These are phyloP conservation scores for Monosporascus sp. DNA, from an alignment of 2,329 filamentous ascomycete species.

Conservation along the genomic window DNA sequence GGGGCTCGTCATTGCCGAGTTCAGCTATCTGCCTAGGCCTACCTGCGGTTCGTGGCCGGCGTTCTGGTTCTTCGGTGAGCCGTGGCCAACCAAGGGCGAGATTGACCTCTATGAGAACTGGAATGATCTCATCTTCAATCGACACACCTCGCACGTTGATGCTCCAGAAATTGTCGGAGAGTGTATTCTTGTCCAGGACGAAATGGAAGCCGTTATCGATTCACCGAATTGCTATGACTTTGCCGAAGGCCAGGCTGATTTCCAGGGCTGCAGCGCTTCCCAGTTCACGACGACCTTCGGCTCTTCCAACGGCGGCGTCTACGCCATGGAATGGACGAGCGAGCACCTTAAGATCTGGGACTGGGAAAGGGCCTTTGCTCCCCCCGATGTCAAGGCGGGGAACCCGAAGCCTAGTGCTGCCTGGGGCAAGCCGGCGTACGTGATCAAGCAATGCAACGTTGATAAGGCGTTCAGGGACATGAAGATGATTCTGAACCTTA, in stretches of 20 bases:
- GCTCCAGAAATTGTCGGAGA: constrained; percentile 22
- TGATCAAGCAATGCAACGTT: constrained; percentile 20
- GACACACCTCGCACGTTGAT: constrained; percentile 54
- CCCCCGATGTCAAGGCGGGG: constrained; percentile 49
- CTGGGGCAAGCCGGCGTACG: constrained; percentile 23
- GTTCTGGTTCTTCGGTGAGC: constrained; percentile 48
- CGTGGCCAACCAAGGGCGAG: constrained; percentile 59
- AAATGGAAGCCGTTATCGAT: constrained; percentile 26
- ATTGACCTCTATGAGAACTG: constrained; percentile 65
- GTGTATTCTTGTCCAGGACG: constrained; percentile 28
- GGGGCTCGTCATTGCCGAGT: constrained; percentile 64
- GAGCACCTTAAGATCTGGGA: constrained; percentile 59
- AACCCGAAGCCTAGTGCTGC: constrained; percentile 16
- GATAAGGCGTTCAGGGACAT: constrained; percentile 23
- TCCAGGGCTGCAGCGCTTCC: constrained; percentile 36
- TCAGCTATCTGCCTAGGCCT: constrained; percentile 61
- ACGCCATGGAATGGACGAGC: constrained; percentile 57
- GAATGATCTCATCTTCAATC: constrained; percentile 49
- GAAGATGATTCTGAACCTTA: constrained; percentile 22
- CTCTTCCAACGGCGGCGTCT: constrained; percentile 33
- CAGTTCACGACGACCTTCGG: constrained; percentile 36
- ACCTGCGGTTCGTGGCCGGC: constrained; percentile 70
- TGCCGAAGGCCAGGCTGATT: constrained; percentile 27
- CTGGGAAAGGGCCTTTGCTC: constrained; percentile 50
- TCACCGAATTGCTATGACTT: constrained; percentile 37